Base-by-base conservation (phyloP, 306 rosid species). In the Gynostemma pentaphyllum region DNA sequence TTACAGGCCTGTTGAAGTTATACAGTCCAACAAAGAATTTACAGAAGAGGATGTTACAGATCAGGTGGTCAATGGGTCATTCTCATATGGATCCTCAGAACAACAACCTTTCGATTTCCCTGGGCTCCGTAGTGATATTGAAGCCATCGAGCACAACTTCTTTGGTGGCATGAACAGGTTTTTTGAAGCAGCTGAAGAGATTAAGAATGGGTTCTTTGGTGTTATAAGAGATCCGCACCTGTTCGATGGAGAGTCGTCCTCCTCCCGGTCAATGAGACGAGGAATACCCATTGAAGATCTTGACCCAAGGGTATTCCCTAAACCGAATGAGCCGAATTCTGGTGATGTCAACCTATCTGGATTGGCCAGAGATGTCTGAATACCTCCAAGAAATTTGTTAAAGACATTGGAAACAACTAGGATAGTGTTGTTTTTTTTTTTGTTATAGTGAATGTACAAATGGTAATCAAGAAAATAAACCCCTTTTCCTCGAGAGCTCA, bases 1-100 rank as follows among this genome's bases (percentile, higher is more conserved):
- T n/a, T 29, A 10, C 73, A 92, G 96, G 87, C 90, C 94, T 1
- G 80, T 42, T 5, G 96, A 92, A 77, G 82, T 92, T 76, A 74
- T 92, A 73, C 80, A 80, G 68, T 92, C 95, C 49, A 81, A 80
- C 78, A 88, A 68, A 65, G 96, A 85, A 76, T 79, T 74, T 68
- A 84, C 90, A 1, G 98, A 84, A 79, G 94, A 92, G 50, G 94
- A 88, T 67, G 81, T 92, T 60, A 88, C 90, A 0, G 74, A 80
- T 26, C 76, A 78, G 85, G 68, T 86, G 64, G 72, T 74, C 42
- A 82, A 56, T 59, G 82, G 96, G 77, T 74, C 95, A 52, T 22
- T 34, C 78, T 15, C 71, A 21, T n/a, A 45, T 49, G 84, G 81
- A 45, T 74, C 89, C 40, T 68, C 85, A 22, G 81, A 70, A 62